Conservation (phyloP, 1,284 basidiomycete species). For the Neonothopanus nambi region DNA sequence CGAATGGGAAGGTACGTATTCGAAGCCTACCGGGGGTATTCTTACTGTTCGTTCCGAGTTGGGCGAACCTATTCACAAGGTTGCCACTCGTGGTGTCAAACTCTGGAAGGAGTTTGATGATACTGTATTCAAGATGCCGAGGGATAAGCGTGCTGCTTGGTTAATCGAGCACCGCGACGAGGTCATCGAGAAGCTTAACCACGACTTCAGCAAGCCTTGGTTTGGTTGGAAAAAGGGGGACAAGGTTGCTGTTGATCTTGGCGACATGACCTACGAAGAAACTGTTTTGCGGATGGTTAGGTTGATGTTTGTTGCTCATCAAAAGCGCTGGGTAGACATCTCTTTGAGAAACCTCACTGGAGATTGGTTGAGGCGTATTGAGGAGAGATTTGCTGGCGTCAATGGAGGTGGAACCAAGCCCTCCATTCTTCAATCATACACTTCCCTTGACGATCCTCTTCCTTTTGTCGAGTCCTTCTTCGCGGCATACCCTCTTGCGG, state of each 20-base stretch:
- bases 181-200: constrained; percentile 91
- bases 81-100: constrained; percentile 94
- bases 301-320: constrained; percentile 91
- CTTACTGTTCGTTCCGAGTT: constrained; percentile 97
- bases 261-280: constrained; percentile 99
- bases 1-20: constrained; percentile 95
- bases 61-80: constrained; percentile 99
- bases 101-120: constrained; percentile 99
- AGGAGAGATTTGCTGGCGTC: constrained; percentile 96
- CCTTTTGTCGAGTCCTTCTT: constrained; percentile 86
- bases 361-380: constrained; percentile 95
- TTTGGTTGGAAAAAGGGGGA: constrained; percentile 95
- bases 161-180: constrained; percentile 85
- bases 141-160: constrained; percentile 93
- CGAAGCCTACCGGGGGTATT: constrained; percentile 93
- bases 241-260: constrained; percentile 80
- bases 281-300: constrained; percentile 88
- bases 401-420: constrained; percentile 76
- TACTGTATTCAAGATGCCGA: constrained; percentile 90
- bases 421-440: constrained; percentile 89
- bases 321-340: constrained; percentile 92
- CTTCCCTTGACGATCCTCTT: constrained; percentile 80
- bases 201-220: constrained; percentile 96
- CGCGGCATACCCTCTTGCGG: constrained; percentile 79
- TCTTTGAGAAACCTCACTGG: constrained; percentile 95